These are phyloP conservation scores for Diaporthe sp. DNA, from an alignment of 2,329 filamentous ascomycete species.

Conservation along the genomic window DNA sequence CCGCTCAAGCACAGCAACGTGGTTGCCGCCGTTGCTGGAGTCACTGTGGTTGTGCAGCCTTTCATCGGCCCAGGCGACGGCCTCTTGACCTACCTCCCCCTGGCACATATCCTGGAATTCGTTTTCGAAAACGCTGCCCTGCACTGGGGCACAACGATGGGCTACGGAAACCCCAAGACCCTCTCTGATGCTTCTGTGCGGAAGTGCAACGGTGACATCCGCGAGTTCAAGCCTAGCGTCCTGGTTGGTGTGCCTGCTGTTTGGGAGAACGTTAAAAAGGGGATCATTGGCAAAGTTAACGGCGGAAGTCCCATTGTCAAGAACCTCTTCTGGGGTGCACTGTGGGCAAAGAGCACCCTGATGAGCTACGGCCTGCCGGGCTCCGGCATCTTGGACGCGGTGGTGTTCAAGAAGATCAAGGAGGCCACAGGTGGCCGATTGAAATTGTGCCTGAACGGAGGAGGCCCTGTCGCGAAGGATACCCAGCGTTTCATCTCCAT, in stretches of 20 bases:
- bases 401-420: slow-evolving; percentile 93
- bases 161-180: slow-evolving; percentile 89
- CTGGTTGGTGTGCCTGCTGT: slow-evolving; percentile 90
- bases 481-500: slow-evolving; percentile 91
- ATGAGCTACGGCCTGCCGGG: slow-evolving; percentile 73
- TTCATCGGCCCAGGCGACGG: slow-evolving; percentile 85
- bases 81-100: slow-evolving; percentile 86
- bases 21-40: slow-evolving; percentile 82
- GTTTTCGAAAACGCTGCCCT: slow-evolving; percentile 89
- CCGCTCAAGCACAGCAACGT: slow-evolving; percentile 82
- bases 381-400: slow-evolving; percentile 77
- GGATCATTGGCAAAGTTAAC: slow-evolving; percentile 83
- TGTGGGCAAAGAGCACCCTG: slow-evolving; percentile 66
- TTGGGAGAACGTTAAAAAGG: slow-evolving; percentile 94
- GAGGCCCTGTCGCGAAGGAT: slow-evolving; percentile 86
- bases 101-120: slow-evolving; percentile 91
- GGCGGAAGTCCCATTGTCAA: slow-evolving; percentile 76
- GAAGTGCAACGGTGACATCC: slow-evolving; percentile 90
- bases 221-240: slow-evolving; percentile 86
- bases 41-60: slow-evolving; percentile 81
- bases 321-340: slow-evolving; percentile 79
- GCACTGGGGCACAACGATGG: slow-evolving; percentile 90
- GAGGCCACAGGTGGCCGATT: slow-evolving; percentile 88
- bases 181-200: slow-evolving; percentile 85
- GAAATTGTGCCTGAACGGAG: slow-evolving; percentile 87